Percentiles rank a stretch among this genome's conserved stretches.
Conservation (phyloP, 805 yeast genomes). For the Spathaspora girioi region DNA sequence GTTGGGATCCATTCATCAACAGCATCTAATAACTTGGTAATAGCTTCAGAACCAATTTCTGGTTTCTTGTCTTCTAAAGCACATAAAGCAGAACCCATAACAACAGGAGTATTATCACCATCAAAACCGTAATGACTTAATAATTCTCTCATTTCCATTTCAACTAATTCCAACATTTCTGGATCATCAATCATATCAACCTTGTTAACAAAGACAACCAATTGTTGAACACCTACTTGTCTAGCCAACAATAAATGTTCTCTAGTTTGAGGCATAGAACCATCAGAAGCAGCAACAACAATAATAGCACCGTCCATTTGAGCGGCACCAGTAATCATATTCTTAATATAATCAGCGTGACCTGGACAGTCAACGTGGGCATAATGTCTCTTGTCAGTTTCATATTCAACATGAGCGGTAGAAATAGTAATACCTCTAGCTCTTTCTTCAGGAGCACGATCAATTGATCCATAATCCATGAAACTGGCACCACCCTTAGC, state of each 20-base stretch:
- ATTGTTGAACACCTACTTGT: conserved; percentile 98
- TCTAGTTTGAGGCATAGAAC: conserved; percentile 99
- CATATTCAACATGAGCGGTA: conserved; percentile 96
- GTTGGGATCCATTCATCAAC: conserved; percentile 95
- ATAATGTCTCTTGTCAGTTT: conserved; percentile 91
- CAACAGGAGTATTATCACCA: conserved; percentile 96
- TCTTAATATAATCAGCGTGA: conserved; percentile 97
- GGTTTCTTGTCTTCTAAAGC: conserved; percentile 87
- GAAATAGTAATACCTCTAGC: conserved; percentile 99
- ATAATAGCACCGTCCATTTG: conserved; percentile 99
- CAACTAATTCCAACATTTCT: conserved; percentile 98
- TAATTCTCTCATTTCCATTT: conserved; percentile 99
- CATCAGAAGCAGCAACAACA: conserved; percentile 98
- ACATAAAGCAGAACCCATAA: conserved; percentile 98
- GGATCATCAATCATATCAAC: conserved; percentile 97
- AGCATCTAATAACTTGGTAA: conserved; percentile 79
- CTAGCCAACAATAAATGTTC: conserved; percentile 97
- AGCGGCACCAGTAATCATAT: conserved; percentile 99
- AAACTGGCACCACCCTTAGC: conserved; percentile 88
- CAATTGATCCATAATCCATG: conserved; percentile 90
- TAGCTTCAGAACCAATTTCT: conserved; percentile 88
- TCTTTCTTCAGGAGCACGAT: conserved; percentile 98
- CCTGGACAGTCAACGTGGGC: conserved; percentile 99
- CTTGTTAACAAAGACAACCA: conserved; percentile 97
- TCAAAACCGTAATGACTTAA: conserved; percentile 89